phyloP scores from a whole-genome alignment of 2,329 filamentous ascomycete genomes.

The Phyllosticta citribraziliensis region DNA sequence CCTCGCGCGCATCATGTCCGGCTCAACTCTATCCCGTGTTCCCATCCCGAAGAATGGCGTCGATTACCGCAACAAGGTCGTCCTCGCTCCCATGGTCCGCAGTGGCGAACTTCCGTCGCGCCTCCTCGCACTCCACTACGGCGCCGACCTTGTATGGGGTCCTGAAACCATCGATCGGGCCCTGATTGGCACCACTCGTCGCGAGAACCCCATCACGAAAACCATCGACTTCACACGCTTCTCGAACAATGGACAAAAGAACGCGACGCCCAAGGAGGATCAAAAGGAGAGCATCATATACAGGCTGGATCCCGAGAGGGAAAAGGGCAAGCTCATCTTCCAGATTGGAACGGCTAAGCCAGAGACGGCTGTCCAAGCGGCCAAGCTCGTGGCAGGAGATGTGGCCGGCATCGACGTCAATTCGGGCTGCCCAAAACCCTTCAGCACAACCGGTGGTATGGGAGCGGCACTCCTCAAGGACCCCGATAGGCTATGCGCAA shows the following conservation, averaged over 20 bases:
- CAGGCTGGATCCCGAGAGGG: conserved; percentile 67
- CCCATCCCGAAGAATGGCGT: conserved; percentile 81
- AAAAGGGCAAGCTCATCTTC: conserved; percentile 70
- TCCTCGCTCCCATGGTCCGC: conserved; percentile 94
- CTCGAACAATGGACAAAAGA: conserved; percentile 59
- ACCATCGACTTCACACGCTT: conserved; percentile 78
- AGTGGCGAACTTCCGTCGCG: conserved; percentile 92
- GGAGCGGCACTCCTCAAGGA: conserved; percentile 80
- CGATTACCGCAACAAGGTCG: conserved; percentile 87
- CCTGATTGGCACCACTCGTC: conserved; percentile 76
- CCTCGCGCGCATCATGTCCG: conserved; percentile 6
- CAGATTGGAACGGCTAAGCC: conserved; percentile 86
- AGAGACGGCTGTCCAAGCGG: conserved; percentile 71
- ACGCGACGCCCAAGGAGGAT: conserved; percentile 39
- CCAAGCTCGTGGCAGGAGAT: conserved; percentile 72
- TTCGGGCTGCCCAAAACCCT: conserved; percentile 95
- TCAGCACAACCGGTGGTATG: conserved; percentile 91
- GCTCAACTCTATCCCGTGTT: conserved; percentile 45
- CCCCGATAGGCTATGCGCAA: conserved; percentile 73
- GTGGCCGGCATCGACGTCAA: conserved; percentile 95
- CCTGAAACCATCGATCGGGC: conserved; percentile 91
- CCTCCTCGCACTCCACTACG: conserved; percentile 82
- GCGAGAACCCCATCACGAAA: conserved; percentile 62
- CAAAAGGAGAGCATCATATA: conserved; percentile 61
- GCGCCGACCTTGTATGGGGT: conserved; percentile 96